Evolutionary conservation across 192 early-diverging fungal genomes (phyloP).

Genomic region (Haplosporangium gracile): DNA sequence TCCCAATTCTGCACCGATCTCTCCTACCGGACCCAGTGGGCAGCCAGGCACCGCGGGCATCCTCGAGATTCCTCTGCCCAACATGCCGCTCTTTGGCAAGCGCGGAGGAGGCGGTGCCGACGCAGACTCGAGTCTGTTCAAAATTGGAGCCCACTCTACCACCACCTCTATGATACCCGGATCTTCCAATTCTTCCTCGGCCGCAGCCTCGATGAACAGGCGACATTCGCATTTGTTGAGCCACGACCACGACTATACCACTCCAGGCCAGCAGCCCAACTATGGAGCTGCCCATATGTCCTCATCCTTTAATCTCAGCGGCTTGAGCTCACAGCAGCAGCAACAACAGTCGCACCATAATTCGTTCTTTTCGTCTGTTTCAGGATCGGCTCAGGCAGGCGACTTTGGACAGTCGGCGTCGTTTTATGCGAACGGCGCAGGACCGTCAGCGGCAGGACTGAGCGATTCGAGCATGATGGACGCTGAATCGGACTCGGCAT

Average conservation of each 20-base stretch:
- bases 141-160: conserved; percentile 31
- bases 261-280: conserved; percentile 19
- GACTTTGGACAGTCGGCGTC: conserved; percentile 41
- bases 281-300: conserved; percentile 20
- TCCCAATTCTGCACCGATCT: conserved; percentile 27
- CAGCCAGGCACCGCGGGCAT: conserved; percentile 11
- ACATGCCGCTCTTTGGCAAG: conserved; percentile 27
- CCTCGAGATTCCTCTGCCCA: conserved; percentile 37
- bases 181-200: conserved; percentile 5
- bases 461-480: conserved; percentile 34
- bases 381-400: conserved; percentile 24
- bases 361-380: conserved; percentile 30
- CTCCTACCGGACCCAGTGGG: conserved; percentile 8
- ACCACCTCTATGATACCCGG: conserved; percentile 22
- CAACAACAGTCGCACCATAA: conserved; percentile 34
- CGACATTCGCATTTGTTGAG: conserved; percentile 50
- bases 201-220: conserved; percentile 22
- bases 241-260: conserved; percentile 46
- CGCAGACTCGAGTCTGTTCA: conserved; percentile 38
- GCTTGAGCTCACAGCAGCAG: conserved; percentile 20
- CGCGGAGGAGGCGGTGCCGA: conserved; percentile 24
- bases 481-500: conserved; percentile 24
- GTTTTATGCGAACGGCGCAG: conserved; percentile 32
- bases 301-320: conserved; percentile 31
- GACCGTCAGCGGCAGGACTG: conserved; percentile 2